phyloP scores from a whole-genome alignment of 768 basidiomycete genomes.

The Hebeloma cylindrosporum region DNA sequence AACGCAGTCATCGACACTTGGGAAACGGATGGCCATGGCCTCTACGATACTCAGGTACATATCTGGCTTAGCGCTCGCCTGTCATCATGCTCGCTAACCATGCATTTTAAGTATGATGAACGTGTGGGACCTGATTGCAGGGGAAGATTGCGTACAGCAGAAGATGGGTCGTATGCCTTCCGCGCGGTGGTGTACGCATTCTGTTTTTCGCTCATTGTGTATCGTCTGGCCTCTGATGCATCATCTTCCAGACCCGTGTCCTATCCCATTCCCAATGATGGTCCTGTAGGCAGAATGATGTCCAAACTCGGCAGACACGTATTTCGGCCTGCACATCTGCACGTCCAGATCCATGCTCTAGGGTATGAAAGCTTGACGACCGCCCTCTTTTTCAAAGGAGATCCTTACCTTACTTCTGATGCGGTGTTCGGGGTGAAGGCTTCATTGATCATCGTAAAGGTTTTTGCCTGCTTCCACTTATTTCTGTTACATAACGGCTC shows the following conservation, averaged over 20 bases:
- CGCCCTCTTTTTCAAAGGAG: constrained; percentile 72
- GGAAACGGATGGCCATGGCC: constrained; percentile 71
- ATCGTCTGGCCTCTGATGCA: neutral
- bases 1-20: constrained; percentile 77
- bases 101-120: constrained; percentile 47
- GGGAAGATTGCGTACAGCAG: constrained; percentile 57
- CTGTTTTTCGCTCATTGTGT: neutral
- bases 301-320: constrained; percentile 61
- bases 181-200: constrained; percentile 61
- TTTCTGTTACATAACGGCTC: neutral
- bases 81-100: constrained; percentile 33
- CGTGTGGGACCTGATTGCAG: constrained; percentile 69
- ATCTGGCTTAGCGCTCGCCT: neutral
- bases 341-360: constrained; percentile 68
- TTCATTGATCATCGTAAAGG: constrained; percentile 70
- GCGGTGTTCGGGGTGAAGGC: constrained; percentile 82
- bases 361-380: constrained; percentile 75
- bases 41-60: constrained; percentile 39
- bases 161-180: constrained; percentile 67
- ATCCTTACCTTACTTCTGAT: constrained; percentile 66
- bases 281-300: constrained; percentile 69
- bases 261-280: constrained; percentile 80
- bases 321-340: constrained; percentile 78
- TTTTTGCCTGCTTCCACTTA: neutral
- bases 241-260: constrained; percentile 41